Evolutionary conservation across 1,284 basidiomycete genomes (phyloP).

Genomic region (Sparassis latifolia): DNA sequence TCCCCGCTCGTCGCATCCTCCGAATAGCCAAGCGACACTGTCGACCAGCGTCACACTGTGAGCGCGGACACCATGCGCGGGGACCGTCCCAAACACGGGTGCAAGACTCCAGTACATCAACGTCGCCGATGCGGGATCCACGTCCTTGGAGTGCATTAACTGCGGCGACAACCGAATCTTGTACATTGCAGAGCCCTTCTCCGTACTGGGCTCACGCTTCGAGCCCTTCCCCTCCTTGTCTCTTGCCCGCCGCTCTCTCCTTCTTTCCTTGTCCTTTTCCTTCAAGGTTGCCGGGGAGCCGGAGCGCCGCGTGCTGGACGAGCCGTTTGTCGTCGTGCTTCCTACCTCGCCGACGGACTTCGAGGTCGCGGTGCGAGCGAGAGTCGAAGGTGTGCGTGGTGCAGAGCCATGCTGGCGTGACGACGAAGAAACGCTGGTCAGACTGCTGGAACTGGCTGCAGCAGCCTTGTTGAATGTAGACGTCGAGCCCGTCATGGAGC

Average conservation of each 20-base stretch:
- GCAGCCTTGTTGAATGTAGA: slow-evolving; percentile 22
- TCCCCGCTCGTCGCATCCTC: slow-evolving; percentile 79
- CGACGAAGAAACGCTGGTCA: slow-evolving; percentile 13
- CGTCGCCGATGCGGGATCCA: slow-evolving; percentile 46
- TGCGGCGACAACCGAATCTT: slow-evolving; percentile 31
- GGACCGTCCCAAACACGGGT: slow-evolving; percentile 73
- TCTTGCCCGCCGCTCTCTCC: slow-evolving; percentile 5
- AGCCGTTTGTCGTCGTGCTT: slow-evolving; percentile 4
- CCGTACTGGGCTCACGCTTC: slow-evolving; percentile 11
- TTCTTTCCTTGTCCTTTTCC: slow-evolving; percentile 12
- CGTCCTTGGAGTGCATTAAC: slow-evolving; percentile 52
- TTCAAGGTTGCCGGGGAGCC: slow-evolving; percentile 17
- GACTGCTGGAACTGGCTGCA: slow-evolving; percentile 25
- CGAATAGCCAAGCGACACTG: slow-evolving; percentile 80
- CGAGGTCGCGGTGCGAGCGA: slow-evolving; percentile 5
- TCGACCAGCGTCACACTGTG: slow-evolving; percentile 84
- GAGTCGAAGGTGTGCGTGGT: slow-evolving; percentile 6
- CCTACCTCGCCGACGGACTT: slow-evolving; percentile 14
- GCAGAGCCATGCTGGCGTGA: slow-evolving; percentile 16
- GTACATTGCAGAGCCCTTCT: slow-evolving; percentile 6
- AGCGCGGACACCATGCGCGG: slow-evolving; percentile 72
- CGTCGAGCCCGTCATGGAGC: slow-evolving; percentile 22
- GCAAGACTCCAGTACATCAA: slow-evolving; percentile 85
- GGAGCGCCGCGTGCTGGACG: slow-evolving; percentile 11
- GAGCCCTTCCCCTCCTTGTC: slow-evolving; percentile 8